Base-by-base conservation (phyloP, 2,329 filamentous ascomycete genomes). In the Nectriaceae sp. region DNA sequence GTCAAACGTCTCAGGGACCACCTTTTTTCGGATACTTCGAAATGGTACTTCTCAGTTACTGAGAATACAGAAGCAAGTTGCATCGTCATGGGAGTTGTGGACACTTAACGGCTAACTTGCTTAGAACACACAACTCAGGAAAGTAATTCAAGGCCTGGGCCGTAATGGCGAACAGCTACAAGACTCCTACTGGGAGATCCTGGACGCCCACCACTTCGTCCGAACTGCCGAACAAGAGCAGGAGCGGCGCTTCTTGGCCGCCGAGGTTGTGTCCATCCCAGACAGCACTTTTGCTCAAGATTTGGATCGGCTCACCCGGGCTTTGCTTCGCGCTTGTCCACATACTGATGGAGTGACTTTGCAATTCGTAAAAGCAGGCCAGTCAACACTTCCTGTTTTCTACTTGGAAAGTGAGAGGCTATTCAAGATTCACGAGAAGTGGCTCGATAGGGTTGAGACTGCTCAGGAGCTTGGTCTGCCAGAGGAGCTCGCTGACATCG, bases 21-120 rank as follows among this genome's bases (percentile, higher is more conserved):
- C 31, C 38, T 58, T 0, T 41, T 49, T 4, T 20, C 20, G 2
- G 43, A 57, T 22, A 16, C 22, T 2, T 37, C 36, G 4, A 53
- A 40, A 29, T 54, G 54, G 55, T 55, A 57, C 16, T 48, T 50
- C 29, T 52, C 52, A 3, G 15, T 21, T 16, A 22, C 16, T 21
- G 44, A 47, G 19, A 54, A 41, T 15, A 19, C n/a, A 6, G n/a
- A 44, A 29, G 49, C 49, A 31, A 38, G 29, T 24, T 8, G 10
- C 40, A 41, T 11, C 49, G 36, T 46, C 29, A 18, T 10, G 18
- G 21, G 21, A 15, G 11, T 1, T 18, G 16, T 3, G 11, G 20
- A 3, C 4, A 4, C 5, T 5, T n/a, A 19, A 15, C 6, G 26
- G 33, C 33, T 18, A 6, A 15, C 16, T n/a, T n/a, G 16, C 2